Conservation (phyloP, 352 stramenopile species). For the Plasmopara muralis region DNA sequence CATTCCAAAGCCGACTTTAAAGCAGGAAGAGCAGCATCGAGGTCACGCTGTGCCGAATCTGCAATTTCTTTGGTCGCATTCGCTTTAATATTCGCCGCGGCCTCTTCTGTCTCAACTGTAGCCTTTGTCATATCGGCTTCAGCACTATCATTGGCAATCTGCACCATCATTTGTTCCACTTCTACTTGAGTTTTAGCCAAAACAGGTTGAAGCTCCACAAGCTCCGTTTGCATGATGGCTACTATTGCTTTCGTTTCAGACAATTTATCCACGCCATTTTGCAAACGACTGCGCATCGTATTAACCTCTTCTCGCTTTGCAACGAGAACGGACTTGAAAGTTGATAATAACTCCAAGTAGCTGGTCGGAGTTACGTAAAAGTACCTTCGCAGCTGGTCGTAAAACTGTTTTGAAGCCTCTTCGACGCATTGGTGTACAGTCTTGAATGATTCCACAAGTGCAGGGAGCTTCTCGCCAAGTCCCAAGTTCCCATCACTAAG, state of each 20-base stretch:
- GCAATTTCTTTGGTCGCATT: constrained; percentile 87
- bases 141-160: constrained; percentile 86
- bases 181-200: constrained; percentile 71
- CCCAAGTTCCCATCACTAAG: constrained; percentile 70
- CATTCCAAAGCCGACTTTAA: constrained; percentile 84
- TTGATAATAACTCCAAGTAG: constrained; percentile 89
- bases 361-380: constrained; percentile 93
- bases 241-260: constrained; percentile 76
- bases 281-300: constrained; percentile 74
- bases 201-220: constrained; percentile 78
- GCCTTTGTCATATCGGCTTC: constrained; percentile 85
- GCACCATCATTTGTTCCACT: constrained; percentile 87
- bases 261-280: constrained; percentile 85
- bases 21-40: constrained; percentile 83
- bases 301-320: constrained; percentile 88
- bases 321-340: constrained; percentile 86
- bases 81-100: constrained; percentile 78
- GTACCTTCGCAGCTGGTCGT: constrained; percentile 75
- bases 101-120: constrained; percentile 85
- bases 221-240: constrained; percentile 77
- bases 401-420: constrained; percentile 78
- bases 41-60: constrained; percentile 79
- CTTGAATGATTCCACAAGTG: constrained; percentile 71
- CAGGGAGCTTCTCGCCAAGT: constrained; percentile 44
- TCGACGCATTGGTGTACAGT: constrained; percentile 89